phyloP scores from a whole-genome alignment of 306 rosid species.

The Trichosanthes cucumerina region DNA sequence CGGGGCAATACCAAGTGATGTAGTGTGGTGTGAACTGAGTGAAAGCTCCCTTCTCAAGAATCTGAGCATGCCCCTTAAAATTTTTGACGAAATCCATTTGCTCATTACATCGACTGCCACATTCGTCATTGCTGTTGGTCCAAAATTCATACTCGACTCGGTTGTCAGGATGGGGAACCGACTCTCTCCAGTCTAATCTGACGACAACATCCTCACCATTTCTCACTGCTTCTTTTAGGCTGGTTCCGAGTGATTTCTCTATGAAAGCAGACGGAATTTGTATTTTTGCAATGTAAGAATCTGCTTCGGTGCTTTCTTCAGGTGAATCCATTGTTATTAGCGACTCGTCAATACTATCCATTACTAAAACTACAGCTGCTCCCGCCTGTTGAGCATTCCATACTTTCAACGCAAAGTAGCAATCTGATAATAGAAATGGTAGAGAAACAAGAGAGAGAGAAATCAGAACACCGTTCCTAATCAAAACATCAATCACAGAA shows the following conservation, averaged over 20 bases:
- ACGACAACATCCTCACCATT: conserved; percentile 41
- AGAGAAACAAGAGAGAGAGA: neutral
- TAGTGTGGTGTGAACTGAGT: conserved; percentile 79
- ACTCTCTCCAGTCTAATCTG: conserved; percentile 81
- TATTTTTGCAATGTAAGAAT: conserved; percentile 60
- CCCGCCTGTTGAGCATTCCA: conserved; percentile 93
- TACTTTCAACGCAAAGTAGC: conserved; percentile 82
- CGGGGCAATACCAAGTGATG: conserved; percentile 90
- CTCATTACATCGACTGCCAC: conserved; percentile 87
- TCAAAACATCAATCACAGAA: too few relatives aligned
- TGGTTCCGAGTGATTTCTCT: conserved; percentile 58
- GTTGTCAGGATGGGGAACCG: conserved; percentile 75
- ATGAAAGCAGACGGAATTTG: conserved; percentile 68
- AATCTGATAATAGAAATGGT: conserved; percentile 29
- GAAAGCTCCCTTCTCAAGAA: conserved; percentile 86
- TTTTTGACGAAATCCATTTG: conserved; percentile 76
- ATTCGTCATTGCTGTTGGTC: conserved; percentile 95
- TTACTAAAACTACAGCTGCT: conserved; percentile 82
- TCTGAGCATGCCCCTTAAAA: conserved; percentile 90
- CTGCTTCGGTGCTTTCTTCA: conserved; percentile 42
- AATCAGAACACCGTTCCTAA: neutral
- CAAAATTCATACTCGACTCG: conserved; percentile 92
- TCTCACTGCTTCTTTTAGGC: conserved; percentile 44
- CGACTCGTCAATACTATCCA: conserved; percentile 50
- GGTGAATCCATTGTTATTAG: conserved; percentile 90